These are phyloP conservation scores for Zymoseptoria crescenta DNA, from an alignment of 2,329 filamentous ascomycete species.

Conservation along the genomic window DNA sequence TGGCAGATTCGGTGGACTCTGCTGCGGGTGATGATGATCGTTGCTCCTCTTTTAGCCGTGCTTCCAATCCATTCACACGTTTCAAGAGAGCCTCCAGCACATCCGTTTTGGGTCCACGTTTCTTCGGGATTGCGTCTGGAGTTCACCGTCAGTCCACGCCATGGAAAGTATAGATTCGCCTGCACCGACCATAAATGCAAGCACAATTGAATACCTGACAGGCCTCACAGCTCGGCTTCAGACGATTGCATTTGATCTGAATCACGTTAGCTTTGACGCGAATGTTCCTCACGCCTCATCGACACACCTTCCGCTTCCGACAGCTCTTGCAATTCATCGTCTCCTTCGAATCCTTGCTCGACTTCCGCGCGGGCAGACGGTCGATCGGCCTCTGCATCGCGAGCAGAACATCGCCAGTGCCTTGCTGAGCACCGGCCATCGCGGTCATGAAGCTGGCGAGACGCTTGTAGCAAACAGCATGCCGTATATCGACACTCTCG, in stretches of 20 bases:
- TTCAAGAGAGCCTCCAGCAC: constrained; percentile 78
- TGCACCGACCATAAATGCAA: constrained; percentile 70
- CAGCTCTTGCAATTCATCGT: constrained; percentile 96
- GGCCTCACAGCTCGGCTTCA: constrained; percentile 77
- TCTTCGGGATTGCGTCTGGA: constrained; percentile 78
- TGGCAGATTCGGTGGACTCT: constrained; percentile 4
- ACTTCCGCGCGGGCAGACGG: constrained; percentile 62
- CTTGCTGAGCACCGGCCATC: constrained; percentile 15
- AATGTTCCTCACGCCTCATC: not conserved
- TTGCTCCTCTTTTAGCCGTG: constrained; percentile 56
- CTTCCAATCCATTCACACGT: constrained; percentile 76
- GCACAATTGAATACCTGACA: constrained; percentile 84
- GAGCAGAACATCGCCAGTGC: constrained; percentile 20
- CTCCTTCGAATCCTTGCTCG: constrained; percentile 70
- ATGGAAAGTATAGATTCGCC: not conserved
- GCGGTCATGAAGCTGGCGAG: not conserved
- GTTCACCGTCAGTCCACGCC: constrained; percentile 7
- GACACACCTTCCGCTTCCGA: constrained; percentile 74
- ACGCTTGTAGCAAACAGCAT: not conserved
- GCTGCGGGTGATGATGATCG: constrained; percentile 35
- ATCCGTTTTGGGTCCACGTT: constrained; percentile 82
- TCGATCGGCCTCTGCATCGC: constrained; percentile 68
- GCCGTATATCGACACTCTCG: not conserved
- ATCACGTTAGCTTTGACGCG: not conserved
- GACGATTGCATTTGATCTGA: constrained; percentile 85